phyloP scores from a whole-genome alignment of 208 protist genomes.

The Porcisia hertigi region DNA sequence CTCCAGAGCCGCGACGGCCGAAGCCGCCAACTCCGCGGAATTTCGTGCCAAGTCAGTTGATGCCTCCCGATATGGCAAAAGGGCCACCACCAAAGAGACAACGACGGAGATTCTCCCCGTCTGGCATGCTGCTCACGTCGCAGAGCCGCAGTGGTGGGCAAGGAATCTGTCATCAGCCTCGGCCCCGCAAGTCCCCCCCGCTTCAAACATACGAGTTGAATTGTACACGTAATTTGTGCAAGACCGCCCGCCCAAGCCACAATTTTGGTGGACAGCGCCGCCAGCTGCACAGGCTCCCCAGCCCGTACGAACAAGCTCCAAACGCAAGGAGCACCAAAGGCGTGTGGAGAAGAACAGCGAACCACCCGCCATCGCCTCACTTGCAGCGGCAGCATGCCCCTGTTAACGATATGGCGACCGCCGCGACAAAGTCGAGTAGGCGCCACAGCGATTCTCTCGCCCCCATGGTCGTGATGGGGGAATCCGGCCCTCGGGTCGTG shows the following conservation, averaged over 20 bases:
- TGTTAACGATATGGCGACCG: not conserved
- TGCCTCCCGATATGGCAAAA: not conserved
- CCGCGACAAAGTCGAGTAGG: not conserved
- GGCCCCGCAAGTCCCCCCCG: not conserved
- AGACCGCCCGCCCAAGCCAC: not conserved
- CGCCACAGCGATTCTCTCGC: slow-evolving; percentile 11
- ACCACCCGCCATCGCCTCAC: not conserved
- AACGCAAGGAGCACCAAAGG: not conserved
- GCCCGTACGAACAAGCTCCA: slow-evolving; percentile 9
- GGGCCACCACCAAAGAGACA: slow-evolving; percentile 2
- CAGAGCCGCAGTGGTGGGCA: not conserved
- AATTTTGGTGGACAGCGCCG: not conserved
- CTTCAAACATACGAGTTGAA: slow-evolving; percentile 1
- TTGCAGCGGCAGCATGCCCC: not conserved
- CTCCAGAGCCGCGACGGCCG: slow-evolving; percentile 50
- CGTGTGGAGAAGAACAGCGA: not conserved
- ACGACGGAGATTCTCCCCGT: not conserved
- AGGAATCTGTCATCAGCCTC: not conserved
- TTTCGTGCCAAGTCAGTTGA: slow-evolving; percentile 47
- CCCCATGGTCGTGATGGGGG: slow-evolving; percentile 9
- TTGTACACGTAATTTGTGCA: not conserved
- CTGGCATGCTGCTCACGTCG: slow-evolving; percentile 1
- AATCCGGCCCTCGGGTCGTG: not conserved
- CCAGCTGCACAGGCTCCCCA: slow-evolving; percentile 5
- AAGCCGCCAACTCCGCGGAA: slow-evolving; percentile 82